A percentile compares a stretch with the other conserved stretches of the same genome.
phyloP scores from a whole-genome alignment of 805 yeast genomes.

The Saccharomycopsis guyanensis region DNA sequence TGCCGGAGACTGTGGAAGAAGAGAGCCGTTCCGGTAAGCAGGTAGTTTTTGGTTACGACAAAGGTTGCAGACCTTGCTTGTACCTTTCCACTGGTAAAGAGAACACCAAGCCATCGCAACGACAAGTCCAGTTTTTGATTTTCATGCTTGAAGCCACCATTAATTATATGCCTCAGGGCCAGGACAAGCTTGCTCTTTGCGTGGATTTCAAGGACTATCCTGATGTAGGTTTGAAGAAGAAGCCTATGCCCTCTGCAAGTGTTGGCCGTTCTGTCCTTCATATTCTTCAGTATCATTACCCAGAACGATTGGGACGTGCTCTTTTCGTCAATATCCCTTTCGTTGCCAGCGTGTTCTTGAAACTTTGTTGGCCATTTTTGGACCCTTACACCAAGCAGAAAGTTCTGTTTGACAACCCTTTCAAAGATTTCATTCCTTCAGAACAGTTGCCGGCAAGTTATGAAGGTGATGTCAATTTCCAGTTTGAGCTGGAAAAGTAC shows the following conservation, averaged over 20 bases:
- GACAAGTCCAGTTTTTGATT: conserved; percentile 49
- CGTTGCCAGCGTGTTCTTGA: conserved; percentile 49
- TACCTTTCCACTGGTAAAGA: conserved; percentile 48
- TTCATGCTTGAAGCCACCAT: conserved; percentile 50
- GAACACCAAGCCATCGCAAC: conserved; percentile 43
- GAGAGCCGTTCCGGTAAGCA: conserved; percentile 50
- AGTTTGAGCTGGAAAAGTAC: conserved; percentile 44
- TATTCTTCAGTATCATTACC: conserved; percentile 50
- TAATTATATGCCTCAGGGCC: conserved; percentile 50
- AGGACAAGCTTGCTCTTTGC: conserved; percentile 45
- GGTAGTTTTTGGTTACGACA: conserved; percentile 46
- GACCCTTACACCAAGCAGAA: conserved; percentile 54
- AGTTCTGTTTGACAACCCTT: conserved; percentile 50
- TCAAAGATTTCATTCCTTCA: conserved; percentile 44
- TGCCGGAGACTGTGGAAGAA: conserved; percentile 36
- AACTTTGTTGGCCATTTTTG: conserved; percentile 48
- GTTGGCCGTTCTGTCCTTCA: conserved; percentile 43
- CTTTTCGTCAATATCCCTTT: conserved; percentile 49
- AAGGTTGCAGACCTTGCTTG: conserved; percentile 44
- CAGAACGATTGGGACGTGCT: conserved; percentile 49
- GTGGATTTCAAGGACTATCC: conserved; percentile 45
- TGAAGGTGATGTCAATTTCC: conserved; percentile 40
- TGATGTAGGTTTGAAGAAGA: conserved; percentile 29
- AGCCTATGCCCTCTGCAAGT: conserved; percentile 42
- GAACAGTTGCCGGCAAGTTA: conserved; percentile 45